Conservation (phyloP, 129 eudicot species). For the carrot (Daucus carota) region DNA sequence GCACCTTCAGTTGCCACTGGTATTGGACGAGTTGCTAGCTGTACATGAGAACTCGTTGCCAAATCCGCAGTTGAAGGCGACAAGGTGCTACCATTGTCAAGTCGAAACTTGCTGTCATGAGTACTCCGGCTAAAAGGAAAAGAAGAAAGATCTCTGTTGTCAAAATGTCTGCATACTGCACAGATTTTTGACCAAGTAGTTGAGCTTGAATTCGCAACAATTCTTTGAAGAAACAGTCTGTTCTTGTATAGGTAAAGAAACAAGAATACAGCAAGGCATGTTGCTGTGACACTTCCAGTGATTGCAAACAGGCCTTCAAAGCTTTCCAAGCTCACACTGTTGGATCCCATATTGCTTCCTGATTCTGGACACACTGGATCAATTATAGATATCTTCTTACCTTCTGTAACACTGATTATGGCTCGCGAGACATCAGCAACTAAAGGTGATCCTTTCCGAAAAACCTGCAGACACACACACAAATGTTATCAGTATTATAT, state of each 20-base stretch:
- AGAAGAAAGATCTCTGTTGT: slow-evolving; percentile 9
- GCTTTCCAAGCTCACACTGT: slow-evolving; percentile 12
- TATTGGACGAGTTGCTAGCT: neutral
- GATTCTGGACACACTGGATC: neutral
- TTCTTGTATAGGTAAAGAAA: slow-evolving; percentile 4
- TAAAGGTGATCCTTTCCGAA: slow-evolving; percentile 13
- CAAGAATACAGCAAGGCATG: neutral
- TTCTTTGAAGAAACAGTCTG: neutral
- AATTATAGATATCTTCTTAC: slow-evolving; percentile 1
- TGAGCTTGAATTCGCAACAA: slow-evolving; percentile 5
- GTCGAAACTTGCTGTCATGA: slow-evolving; percentile 1
- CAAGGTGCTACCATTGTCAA: neutral
- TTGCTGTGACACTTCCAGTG: slow-evolving; percentile 13
- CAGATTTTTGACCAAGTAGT: slow-evolving; percentile 8
- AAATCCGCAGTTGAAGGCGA: neutral
- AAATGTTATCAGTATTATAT: neutral
- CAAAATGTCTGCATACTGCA: slow-evolving; percentile 12
- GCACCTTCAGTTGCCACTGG: neutral
- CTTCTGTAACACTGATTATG: neutral
- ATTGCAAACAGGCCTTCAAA: slow-evolving; percentile 17
- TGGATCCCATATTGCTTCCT: neutral
- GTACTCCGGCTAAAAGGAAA: slow-evolving; percentile 11
- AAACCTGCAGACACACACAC: slow-evolving; percentile 4
- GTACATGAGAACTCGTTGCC: neutral
- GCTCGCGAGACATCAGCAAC: slow-evolving; percentile 14